A percentile compares a stretch with the other conserved stretches of the same genome.
Conservation (phyloP, 148 eudicot genomes). For the Camellia japonica region DNA sequence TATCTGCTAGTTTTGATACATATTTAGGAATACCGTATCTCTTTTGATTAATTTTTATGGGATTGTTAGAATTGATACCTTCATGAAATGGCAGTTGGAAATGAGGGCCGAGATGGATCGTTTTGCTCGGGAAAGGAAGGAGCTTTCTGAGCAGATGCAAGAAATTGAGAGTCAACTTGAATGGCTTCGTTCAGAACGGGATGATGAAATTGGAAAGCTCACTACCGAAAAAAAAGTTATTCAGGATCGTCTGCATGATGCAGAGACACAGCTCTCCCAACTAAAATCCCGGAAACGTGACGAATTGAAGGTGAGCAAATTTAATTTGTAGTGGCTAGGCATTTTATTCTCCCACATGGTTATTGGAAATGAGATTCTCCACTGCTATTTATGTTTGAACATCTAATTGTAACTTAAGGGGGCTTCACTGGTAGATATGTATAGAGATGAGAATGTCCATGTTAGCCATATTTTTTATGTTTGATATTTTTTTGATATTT, state of each 20-base stretch:
- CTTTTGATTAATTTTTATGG: slow-evolving; percentile 1
- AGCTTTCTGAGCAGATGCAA: slow-evolving; percentile 68
- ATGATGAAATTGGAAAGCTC: slow-evolving; percentile 68
- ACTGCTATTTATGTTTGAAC: too few relatives aligned
- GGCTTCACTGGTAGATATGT: too few relatives aligned
- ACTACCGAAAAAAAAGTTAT: slow-evolving; percentile 66
- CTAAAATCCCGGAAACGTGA: slow-evolving; percentile 89
- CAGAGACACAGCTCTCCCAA: slow-evolving; percentile 83
- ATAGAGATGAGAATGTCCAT: too few relatives aligned
- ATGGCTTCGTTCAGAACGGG: slow-evolving; percentile 92
- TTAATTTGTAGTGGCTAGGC: background rate
- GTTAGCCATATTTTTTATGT: too few relatives aligned
- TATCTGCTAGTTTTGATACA: slow-evolving; percentile 9
- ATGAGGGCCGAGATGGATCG: slow-evolving; percentile 88
- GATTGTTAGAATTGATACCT: slow-evolving; percentile 20
- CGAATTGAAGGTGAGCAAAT: slow-evolving; percentile 70
- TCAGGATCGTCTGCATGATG: slow-evolving; percentile 93
- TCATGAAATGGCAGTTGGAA: slow-evolving; percentile 59
- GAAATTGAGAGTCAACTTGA: slow-evolving; percentile 90
- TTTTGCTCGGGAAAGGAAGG: slow-evolving; percentile 87
- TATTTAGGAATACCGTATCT: background rate
- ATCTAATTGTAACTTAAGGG: too few relatives aligned
- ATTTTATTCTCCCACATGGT: background rate
- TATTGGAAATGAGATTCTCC: background rate
- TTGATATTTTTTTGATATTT: too few relatives aligned